Evolutionary conservation across 2,329 filamentous ascomycete genomes (phyloP).

Genomic region (Fusarium protoensiforme): DNA sequence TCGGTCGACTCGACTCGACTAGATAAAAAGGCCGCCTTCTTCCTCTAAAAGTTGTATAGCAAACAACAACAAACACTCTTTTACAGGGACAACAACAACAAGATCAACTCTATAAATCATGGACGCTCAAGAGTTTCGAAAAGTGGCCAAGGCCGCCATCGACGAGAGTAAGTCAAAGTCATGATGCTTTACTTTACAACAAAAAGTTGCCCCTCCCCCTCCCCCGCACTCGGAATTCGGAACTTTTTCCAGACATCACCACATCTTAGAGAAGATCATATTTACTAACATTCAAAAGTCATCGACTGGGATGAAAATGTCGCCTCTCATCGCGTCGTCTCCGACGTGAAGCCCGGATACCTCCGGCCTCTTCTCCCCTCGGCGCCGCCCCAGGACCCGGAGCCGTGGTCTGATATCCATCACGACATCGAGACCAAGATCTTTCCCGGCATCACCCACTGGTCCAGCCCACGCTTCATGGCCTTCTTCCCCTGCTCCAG

Average conservation of each 20-base stretch:
- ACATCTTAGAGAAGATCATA: too few relatives aligned
- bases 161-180: slow-evolving; percentile 79
- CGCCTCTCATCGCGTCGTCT: slow-evolving; percentile 75
- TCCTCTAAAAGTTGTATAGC: background rate
- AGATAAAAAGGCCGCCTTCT: background rate
- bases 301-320: slow-evolving; percentile 85
- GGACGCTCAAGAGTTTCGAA: slow-evolving; percentile 82
- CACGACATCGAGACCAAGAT: slow-evolving; percentile 87
- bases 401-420: slow-evolving; percentile 82
- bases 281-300: slow-evolving; percentile 63
- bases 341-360: slow-evolving; percentile 86
- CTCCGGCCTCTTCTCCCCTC: slow-evolving; percentile 81
- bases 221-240: slow-evolving; percentile 1
- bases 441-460: slow-evolving; percentile 92
- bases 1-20: background rate
- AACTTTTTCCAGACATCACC: background rate
- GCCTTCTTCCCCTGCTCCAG: slow-evolving; percentile 91
- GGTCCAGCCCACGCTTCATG: slow-evolving; percentile 95
- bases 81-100: background rate
- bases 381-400: slow-evolving; percentile 72
- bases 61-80: background rate
- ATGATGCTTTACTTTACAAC: background rate
- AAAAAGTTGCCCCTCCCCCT: slow-evolving; percentile 8
- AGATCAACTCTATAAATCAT: slow-evolving; percentile 57
- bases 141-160: slow-evolving; percentile 80